Conservation (phyloP, 2,329 filamentous ascomycete species). For the Akanthomyces muscarius region DNA sequence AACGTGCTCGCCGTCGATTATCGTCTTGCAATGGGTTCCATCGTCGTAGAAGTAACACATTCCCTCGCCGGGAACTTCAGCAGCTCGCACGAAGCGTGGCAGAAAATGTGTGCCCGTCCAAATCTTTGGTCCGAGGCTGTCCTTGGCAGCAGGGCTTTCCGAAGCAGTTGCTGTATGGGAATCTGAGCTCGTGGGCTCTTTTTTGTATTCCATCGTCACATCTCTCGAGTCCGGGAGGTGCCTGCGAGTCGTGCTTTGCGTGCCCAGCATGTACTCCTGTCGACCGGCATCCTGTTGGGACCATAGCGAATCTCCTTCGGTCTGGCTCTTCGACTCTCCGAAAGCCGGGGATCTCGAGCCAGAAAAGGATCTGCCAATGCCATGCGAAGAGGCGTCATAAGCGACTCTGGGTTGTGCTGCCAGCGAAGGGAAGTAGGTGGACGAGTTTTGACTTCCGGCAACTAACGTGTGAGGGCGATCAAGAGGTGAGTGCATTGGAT, state of each 20-base stretch:
- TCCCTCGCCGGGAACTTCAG: conserved; percentile 72
- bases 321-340: conserved; percentile 36
- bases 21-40: conserved; percentile 73
- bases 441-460: neutral
- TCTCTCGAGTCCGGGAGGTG: conserved; percentile 36
- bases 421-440: conserved; percentile 46
- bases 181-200: conserved; percentile 24
- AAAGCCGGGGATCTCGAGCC: conserved; percentile 44
- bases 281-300: conserved; percentile 38
- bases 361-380: conserved; percentile 34
- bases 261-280: conserved; percentile 44
- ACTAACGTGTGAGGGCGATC: conserved; percentile 37
- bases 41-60: conserved; percentile 85
- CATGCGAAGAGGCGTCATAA: conserved; percentile 40
- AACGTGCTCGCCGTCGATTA: conserved; percentile 80
- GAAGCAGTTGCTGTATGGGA: conserved; percentile 26
- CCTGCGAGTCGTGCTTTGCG: conserved; percentile 35
- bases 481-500: conserved; percentile 42
- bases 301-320: conserved; percentile 36
- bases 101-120: conserved; percentile 66
- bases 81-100: conserved; percentile 60
- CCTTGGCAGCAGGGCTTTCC: conserved; percentile 45
- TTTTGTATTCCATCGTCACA: conserved; percentile 27
- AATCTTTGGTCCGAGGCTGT: conserved; percentile 62
- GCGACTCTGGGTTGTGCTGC: conserved; percentile 43